Percentiles rank a stretch among this genome's conserved stretches.
Conservation (phyloP, 768 basidiomycete genomes). For the Rhizopogon vulgaris region DNA sequence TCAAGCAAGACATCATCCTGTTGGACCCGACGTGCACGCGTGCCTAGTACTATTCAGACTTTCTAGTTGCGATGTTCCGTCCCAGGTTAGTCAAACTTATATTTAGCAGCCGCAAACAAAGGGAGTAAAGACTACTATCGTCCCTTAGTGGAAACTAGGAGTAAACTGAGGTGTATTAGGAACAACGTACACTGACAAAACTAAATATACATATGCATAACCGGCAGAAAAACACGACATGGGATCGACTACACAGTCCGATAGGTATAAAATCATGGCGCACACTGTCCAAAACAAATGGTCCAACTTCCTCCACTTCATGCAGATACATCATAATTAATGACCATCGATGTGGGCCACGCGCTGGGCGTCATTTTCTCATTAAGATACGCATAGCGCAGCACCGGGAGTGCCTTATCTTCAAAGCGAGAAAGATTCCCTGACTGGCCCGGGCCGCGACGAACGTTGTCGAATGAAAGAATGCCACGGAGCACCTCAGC, state of each 20-base stretch:
- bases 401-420: conserved; percentile 39
- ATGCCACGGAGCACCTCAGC: conserved; percentile 57
- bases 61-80: no score
- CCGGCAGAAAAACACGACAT: not conserved
- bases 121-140: no score
- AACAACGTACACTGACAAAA: not conserved
- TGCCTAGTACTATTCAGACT: no score
- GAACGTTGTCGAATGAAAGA: conserved; percentile 49
- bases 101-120: no score
- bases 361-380: conserved; percentile 40
- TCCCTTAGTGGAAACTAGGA: no score
- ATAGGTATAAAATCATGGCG: not conserved
- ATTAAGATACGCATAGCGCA: conserved; percentile 53
- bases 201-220: not conserved
- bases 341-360: conserved; percentile 66
- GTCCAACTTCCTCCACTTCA: conserved; percentile 6
- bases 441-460: conserved; percentile 63
- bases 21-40: no score
- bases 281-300: not conserved
- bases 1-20: no score
- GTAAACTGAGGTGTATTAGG: not conserved
- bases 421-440: conserved; percentile 57
- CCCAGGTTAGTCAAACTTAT: no score
- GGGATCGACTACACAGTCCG: not conserved
- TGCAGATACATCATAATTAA: conserved; percentile 33